Conservation (phyloP, 2,329 filamentous ascomycete genomes). For the Microdochium trichocladiopsis region DNA sequence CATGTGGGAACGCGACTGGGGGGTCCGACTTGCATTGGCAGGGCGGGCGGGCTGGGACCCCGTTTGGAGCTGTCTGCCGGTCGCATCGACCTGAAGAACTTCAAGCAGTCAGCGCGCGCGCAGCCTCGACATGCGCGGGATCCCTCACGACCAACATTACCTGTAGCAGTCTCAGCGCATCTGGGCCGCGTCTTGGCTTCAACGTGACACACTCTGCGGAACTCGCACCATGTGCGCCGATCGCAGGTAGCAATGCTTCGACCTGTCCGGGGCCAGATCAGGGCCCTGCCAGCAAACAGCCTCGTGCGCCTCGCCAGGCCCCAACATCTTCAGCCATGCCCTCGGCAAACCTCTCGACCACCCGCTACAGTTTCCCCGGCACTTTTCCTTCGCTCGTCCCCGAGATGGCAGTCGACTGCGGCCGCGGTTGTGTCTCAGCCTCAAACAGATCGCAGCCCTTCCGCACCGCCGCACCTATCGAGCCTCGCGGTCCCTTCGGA, state of each 20-base stretch:
- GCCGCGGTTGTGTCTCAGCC: conserved; percentile 10
- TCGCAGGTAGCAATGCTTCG: conserved; percentile 29
- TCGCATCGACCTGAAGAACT: no score
- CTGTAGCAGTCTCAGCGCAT: no score
- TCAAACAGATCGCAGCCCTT: neutral
- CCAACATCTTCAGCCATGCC: conserved; percentile 21
- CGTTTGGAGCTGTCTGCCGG: no score
- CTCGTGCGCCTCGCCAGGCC: conserved; percentile 46
- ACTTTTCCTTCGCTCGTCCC: neutral
- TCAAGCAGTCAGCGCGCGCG: no score
- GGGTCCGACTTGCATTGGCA: no score
- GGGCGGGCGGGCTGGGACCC: no score
- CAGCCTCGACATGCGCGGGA: no score
- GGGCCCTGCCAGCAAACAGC: conserved; percentile 33
- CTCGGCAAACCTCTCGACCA: conserved; percentile 19
- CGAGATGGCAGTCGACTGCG: conserved; percentile 35
- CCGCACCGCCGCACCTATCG: neutral
- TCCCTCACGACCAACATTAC: no score
- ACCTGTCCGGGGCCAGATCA: conserved; percentile 27
- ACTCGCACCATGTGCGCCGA: conserved; percentile 13
- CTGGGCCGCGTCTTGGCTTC: no score
- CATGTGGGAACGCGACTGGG: no score
- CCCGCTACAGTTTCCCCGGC: conserved; percentile 16
- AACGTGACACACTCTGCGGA: neutral
- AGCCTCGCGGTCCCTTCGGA: conserved; percentile 35